Percentiles rank a stretch among this genome's conserved stretches.
phyloP scores from a whole-genome alignment of 2,329 filamentous ascomycete species.

The Colletotrichum cordylinicola region DNA sequence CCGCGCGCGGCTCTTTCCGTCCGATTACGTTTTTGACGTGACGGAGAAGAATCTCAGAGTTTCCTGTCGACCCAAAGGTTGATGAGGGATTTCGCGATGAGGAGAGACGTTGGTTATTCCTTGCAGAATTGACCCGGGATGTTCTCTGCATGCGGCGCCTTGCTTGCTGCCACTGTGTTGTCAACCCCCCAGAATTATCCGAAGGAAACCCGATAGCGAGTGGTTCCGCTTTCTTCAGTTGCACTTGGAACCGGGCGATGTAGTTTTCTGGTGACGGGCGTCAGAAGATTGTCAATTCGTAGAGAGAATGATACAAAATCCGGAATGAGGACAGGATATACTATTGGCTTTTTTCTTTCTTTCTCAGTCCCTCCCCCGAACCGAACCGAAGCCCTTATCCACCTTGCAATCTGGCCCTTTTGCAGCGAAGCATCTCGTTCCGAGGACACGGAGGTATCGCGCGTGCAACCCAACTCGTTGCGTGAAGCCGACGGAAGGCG shows the following conservation, averaged over 20 bases:
- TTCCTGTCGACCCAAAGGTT: not conserved
- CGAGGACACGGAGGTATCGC: constrained; percentile 1
- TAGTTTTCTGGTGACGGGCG: not conserved
- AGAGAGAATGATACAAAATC: not conserved
- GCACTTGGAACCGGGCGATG: not conserved
- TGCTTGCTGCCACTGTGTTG: not conserved
- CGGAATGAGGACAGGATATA: not conserved
- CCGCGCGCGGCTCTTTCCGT: not conserved
- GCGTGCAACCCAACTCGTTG: not conserved
- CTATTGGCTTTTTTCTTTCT: not conserved
- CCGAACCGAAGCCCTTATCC: not conserved
- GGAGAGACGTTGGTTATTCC: not conserved
- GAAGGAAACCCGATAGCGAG: constrained; percentile 10
- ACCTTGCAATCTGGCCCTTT: not conserved
- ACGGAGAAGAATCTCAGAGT: not conserved
- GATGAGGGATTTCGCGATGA: constrained; percentile 9
- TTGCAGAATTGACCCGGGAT: not conserved
- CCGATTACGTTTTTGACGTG: not conserved
- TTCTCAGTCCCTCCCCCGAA: not conserved
- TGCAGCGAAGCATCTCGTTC: not conserved
- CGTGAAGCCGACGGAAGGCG: constrained; percentile 5
- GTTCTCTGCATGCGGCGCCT: not conserved
- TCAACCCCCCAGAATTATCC: constrained; percentile 5
- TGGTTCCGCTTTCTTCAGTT: not conserved
- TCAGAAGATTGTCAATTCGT: not conserved